Evolutionary conservation across 2,329 filamentous ascomycete species (phyloP).

Genomic region (Exophiala alcalophila): DNA sequence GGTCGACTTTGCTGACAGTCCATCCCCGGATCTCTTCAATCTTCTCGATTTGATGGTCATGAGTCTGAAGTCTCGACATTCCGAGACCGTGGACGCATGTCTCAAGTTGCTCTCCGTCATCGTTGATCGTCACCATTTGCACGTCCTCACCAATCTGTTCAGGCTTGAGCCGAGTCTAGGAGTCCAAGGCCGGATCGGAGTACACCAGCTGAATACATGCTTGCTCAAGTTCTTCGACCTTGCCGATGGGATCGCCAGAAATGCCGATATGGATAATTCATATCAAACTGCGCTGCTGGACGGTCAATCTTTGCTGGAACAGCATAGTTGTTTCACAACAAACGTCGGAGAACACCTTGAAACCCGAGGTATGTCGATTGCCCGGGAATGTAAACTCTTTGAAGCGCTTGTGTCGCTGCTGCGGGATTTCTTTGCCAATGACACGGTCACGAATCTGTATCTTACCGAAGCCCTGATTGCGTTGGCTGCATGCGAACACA

Average conservation of each 20-base stretch:
- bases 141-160: slow-evolving; percentile 74
- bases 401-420: slow-evolving; percentile 58
- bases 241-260: slow-evolving; percentile 39
- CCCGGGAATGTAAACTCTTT: slow-evolving; percentile 39
- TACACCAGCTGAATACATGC: slow-evolving; percentile 42
- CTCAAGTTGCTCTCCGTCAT: slow-evolving; percentile 84
- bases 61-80: slow-evolving; percentile 77
- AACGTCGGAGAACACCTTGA: slow-evolving; percentile 47
- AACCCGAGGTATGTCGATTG: slow-evolving; percentile 19
- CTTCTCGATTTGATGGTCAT: slow-evolving; percentile 85
- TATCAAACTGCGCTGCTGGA: slow-evolving; percentile 46
- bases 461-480: slow-evolving; percentile 81
- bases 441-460: slow-evolving; percentile 84
- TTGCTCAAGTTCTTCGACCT: slow-evolving; percentile 39
- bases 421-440: slow-evolving; percentile 80
- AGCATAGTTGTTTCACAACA: slow-evolving; percentile 28
- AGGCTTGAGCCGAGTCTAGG: slow-evolving; percentile 40
- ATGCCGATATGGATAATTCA: slow-evolving; percentile 40
- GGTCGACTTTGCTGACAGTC: slow-evolving; percentile 68
- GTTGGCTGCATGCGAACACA: slow-evolving; percentile 77
- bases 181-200: slow-evolving; percentile 55
- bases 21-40: slow-evolving; percentile 87
- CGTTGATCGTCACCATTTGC: slow-evolving; percentile 80
- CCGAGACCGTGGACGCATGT: slow-evolving; percentile 86
- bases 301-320: slow-evolving; percentile 29